These are phyloP conservation scores for Phyllostachys edulis DNA, from an alignment of 176 grass and related monocot species.

Conservation along the genomic window DNA sequence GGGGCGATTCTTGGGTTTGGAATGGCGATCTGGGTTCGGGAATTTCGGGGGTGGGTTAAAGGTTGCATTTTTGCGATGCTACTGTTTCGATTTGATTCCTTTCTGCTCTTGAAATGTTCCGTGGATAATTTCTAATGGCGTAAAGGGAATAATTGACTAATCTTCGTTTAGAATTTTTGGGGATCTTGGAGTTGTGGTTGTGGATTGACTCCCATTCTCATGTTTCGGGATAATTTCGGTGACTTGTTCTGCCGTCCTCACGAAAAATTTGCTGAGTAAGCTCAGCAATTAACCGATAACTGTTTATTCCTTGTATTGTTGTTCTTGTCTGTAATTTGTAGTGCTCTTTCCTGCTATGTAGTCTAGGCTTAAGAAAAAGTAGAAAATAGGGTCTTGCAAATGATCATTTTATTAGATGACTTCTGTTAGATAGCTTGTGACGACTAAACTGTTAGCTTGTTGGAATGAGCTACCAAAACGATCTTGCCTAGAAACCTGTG, in stretches of 20 bases:
- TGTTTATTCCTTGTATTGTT: not conserved
- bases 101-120: not conserved
- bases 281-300: not conserved
- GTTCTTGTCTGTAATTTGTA: not conserved
- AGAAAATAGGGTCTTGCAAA: not conserved
- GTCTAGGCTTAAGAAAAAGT: not conserved
- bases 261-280: not conserved
- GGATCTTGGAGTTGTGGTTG: not conserved
- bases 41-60: not conserved
- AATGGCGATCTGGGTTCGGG: constrained; percentile 18
- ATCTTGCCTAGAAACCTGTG: not conserved
- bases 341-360: not conserved
- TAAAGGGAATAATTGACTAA: not conserved
- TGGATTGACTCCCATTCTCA: not conserved
- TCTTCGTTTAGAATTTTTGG: not conserved
- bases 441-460: not conserved
- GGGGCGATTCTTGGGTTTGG: not conserved
- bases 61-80: not conserved
- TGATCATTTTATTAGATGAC: not conserved
- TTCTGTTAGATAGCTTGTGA: not conserved
- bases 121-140: not conserved
- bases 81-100: not conserved
- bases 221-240: not conserved
- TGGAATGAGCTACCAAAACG: not conserved
- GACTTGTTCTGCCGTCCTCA: constrained; percentile 4